phyloP scores from a whole-genome alignment of 2,329 filamentous ascomycete species.

The Penicillium thymicola region DNA sequence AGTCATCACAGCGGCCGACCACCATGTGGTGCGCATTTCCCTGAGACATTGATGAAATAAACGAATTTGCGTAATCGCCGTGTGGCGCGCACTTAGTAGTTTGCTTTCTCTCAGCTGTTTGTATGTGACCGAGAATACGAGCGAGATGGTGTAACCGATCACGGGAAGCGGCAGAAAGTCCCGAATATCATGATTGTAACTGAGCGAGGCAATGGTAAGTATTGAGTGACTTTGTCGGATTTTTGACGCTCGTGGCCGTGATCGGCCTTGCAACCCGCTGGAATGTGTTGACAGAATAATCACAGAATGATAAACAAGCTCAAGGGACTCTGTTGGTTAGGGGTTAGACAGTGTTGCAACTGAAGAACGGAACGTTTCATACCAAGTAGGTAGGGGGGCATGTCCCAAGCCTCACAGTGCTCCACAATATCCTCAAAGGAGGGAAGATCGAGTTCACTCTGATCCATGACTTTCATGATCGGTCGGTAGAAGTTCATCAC shows the following conservation, averaged over 20 bases:
- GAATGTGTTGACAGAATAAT: slow-evolving; percentile 14
- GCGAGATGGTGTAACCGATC: slow-evolving; percentile 15
- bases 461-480: neutral
- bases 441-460: slow-evolving; percentile 5
- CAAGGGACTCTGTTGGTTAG: slow-evolving; percentile 5
- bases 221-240: slow-evolving; percentile 7
- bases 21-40: slow-evolving; percentile 13
- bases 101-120: slow-evolving; percentile 14
- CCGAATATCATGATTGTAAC: slow-evolving; percentile 1
- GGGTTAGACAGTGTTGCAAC: neutral
- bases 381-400: neutral
- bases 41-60: slow-evolving; percentile 12
- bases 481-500: slow-evolving; percentile 15
- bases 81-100: slow-evolving; percentile 8
- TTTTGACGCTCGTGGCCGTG: slow-evolving; percentile 1
- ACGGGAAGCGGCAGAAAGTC: slow-evolving; percentile 12
- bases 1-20: slow-evolving; percentile 16
- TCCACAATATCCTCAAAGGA: slow-evolving; percentile 3
- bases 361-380: neutral
- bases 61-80: slow-evolving; percentile 8
- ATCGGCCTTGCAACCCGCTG: slow-evolving; percentile 10
- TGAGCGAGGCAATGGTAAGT: slow-evolving; percentile 1
- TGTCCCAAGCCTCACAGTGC: neutral
- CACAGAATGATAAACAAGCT: slow-evolving; percentile 16
- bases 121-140: slow-evolving; percentile 17